Evolutionary conservation across 2,329 filamentous ascomycete species (phyloP).

Genomic region (Diaporthe citrichinensis): DNA sequence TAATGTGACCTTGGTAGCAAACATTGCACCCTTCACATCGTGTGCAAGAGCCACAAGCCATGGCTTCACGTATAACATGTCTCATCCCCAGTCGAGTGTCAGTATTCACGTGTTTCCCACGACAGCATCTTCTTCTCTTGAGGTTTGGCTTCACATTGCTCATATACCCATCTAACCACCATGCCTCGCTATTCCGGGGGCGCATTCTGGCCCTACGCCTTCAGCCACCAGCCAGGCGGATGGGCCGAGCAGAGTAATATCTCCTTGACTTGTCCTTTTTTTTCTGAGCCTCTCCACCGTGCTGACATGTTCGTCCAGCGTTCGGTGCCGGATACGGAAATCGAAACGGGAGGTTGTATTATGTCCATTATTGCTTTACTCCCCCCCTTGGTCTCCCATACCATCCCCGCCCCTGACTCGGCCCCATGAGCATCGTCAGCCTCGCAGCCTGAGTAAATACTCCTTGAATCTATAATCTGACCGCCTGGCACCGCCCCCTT

Average conservation of each 20-base stretch:
- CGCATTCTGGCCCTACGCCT: conserved; percentile 34
- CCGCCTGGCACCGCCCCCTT: neutral
- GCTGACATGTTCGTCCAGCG: conserved; percentile 10
- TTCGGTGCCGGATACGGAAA: conserved; percentile 30
- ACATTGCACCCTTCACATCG: neutral
- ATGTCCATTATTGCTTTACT: neutral
- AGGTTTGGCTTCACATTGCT: neutral
- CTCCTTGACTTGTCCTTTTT: neutral
- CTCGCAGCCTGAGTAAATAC: neutral
- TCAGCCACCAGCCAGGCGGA: conserved; percentile 35
- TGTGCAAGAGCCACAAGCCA: neutral
- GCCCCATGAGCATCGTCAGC: neutral
- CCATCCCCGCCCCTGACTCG: neutral
- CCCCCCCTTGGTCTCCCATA: neutral
- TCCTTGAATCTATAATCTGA: neutral
- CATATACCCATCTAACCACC: neutral
- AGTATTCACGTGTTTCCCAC: neutral
- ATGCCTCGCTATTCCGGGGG: conserved; percentile 34
- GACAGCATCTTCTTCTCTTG: neutral
- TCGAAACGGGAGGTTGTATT: conserved; percentile 26
- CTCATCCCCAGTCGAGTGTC: neutral
- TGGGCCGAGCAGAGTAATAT: conserved; percentile 37
- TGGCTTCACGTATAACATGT: neutral
- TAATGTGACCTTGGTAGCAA: conserved; percentile 23
- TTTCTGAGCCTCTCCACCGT: neutral